Evolutionary conservation across 1,284 basidiomycete genomes (phyloP), one percentile per base, ranked within the genome.

Genomic region (Ustilago bromivora): DNA sequence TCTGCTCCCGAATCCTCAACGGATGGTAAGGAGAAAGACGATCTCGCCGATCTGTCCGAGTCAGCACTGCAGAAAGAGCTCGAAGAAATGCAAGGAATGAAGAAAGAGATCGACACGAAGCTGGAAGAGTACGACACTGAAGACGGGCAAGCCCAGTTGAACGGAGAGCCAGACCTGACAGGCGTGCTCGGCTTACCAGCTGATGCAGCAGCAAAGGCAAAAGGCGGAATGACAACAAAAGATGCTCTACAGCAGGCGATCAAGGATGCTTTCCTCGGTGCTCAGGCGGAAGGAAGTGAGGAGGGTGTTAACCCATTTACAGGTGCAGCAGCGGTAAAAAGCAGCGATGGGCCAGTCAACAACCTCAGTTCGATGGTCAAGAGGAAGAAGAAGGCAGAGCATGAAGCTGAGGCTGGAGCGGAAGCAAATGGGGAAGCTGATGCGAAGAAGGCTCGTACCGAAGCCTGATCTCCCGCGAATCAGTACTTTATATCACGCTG

Each of bases 231-330:
- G 55, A 62, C 65, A 36, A 71, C 68, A 41, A 81, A 82, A 43
- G 81, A 76, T 41, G 79, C 76, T 10, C 65, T 85, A 41, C 72
- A 85, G 52, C 66, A 84, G 55, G 82, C 84, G 10, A 82, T 85
- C 62, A 76, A 76, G 54, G 84, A 85, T 35, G 83, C 84, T 1
- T 82, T 85, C 61, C 65, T 84, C 8, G 81, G 80, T 40, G 79
- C 82, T 17, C 65, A 67, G 7, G 68, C 62, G 0, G 65, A 68
- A n/a, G 58, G 66, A 17, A 55, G 40, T 8, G 62, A 17, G 0
- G 62, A 32, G 7, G 63, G 56, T 2, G 43, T 61, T 2, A 73
- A 73, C 46, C 66, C 75, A 3, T 66, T 73, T 57, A 66, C 65
- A 0, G 74, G 70, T 7, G 67, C 67, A 15, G n/a, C 57, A 63